phyloP scores from a whole-genome alignment of 352 stramenopile species.

The Globisporangium uncinulatum region DNA sequence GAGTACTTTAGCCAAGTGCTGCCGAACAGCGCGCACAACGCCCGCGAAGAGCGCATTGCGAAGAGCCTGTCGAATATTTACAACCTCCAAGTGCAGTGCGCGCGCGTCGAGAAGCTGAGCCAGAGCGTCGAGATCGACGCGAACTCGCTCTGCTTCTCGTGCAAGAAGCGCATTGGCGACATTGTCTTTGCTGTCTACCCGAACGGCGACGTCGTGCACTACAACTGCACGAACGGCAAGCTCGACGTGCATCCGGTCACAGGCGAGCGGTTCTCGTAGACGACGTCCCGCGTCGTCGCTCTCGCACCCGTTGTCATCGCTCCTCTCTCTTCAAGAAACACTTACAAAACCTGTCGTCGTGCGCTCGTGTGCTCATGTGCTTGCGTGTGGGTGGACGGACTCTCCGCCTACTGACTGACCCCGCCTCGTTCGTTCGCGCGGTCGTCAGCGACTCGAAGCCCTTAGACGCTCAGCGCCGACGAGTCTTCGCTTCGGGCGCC shows the following conservation, averaged over 20 bases:
- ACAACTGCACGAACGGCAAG: constrained; percentile 85
- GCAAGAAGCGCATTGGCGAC: constrained; percentile 84
- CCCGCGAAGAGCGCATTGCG: constrained; percentile 72
- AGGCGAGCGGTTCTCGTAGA: constrained; percentile 71
- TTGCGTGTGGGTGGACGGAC: neutral
- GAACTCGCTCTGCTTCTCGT: constrained; percentile 71
- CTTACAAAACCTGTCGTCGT: neutral
- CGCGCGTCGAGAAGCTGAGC: constrained; percentile 72
- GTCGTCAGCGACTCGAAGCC: no score
- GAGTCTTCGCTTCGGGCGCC: constrained; percentile 1
- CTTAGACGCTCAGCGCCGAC: constrained; percentile 3
- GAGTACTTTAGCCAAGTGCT: constrained; percentile 82
- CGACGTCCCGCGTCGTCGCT: neutral
- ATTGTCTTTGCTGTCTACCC: constrained; percentile 87
- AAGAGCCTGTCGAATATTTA: constrained; percentile 87
- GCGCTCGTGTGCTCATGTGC: neutral
- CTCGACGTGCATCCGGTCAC: constrained; percentile 79
- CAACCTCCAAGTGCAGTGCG: constrained; percentile 86
- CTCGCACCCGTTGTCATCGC: neutral
- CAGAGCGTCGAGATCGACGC: constrained; percentile 80
- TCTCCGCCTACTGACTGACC: no score
- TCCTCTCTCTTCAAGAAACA: neutral
- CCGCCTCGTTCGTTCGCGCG: neutral
- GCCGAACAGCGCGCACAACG: constrained; percentile 76
- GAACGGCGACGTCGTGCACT: constrained; percentile 83